A percentile compares a stretch with the other conserved stretches of the same genome.
phyloP scores from a whole-genome alignment of 306 rosid genomes.

The Cyamopsis tetragonoloba region DNA sequence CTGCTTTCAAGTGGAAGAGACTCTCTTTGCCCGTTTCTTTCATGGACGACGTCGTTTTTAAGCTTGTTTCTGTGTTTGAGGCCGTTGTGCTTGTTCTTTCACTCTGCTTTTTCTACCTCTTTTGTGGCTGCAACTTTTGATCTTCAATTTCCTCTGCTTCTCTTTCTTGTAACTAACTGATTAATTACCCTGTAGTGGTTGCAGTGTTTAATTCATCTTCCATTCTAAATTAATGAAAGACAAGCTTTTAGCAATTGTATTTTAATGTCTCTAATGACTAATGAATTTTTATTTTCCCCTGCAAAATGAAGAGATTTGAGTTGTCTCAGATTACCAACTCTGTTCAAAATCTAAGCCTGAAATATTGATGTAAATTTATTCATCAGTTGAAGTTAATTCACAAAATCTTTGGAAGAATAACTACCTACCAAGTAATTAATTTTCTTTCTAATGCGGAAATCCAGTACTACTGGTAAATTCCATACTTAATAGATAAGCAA shows the following conservation, averaged over 20 bases:
- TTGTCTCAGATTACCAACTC: background rate
- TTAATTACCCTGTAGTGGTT: too few relatives aligned
- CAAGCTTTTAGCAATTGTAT: background rate
- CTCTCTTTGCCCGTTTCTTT: slow-evolving; percentile 43
- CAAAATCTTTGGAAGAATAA: too few relatives aligned
- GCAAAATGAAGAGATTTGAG: too few relatives aligned
- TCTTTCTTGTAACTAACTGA: background rate
- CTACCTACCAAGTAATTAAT: too few relatives aligned
- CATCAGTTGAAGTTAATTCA: too few relatives aligned
- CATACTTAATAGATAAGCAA: too few relatives aligned
- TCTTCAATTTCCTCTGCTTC: background rate
- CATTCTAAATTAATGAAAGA: too few relatives aligned
- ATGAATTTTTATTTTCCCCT: too few relatives aligned
- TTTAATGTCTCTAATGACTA: background rate
- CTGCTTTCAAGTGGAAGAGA: slow-evolving; percentile 52
- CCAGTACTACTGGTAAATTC: background rate
- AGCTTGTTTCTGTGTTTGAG: slow-evolving; percentile 55
- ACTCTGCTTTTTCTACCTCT: slow-evolving; percentile 49
- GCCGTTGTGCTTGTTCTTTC: slow-evolving; percentile 43
- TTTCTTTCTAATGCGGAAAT: background rate
- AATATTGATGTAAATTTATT: background rate
- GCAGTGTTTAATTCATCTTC: background rate
- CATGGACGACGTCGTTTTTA: slow-evolving; percentile 47
- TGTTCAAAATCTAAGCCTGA: background rate
- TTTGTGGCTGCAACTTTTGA: slow-evolving; percentile 66